Base-by-base conservation (phyloP, 371 early-diverging fungal genomes). In the Basidiobolus meristosporus region DNA sequence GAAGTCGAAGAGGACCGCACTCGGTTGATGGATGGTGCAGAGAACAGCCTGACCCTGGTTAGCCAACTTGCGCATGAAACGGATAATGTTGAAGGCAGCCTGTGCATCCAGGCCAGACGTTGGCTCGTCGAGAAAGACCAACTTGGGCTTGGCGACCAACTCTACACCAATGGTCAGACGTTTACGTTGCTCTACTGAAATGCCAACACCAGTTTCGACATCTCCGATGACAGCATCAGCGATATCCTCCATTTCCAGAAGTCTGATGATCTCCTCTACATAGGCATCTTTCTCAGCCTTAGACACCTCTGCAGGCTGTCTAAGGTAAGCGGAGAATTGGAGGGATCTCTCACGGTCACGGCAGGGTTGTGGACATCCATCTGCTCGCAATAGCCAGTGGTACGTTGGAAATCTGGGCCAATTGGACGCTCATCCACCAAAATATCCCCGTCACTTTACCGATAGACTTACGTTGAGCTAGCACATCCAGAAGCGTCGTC, bases 11-110 rank as follows among this genome's bases (percentile, higher is more conserved):
- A 88, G 63, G 40, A 74, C 57, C 19, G 81, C 70, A 1, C 77
- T 74, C 21, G 89, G 89, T 52, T 85, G 89, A 56, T 88, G 89
- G 40, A 86, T 85, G 9, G 88, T 81, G 60, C 81, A 81, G 12
- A 76, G 52, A 18, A 75, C 60, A 5, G 73, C 67, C 54, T 69
- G 70, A 18, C 77, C 75, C 18, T 64, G 63, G 39, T 63, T 66
- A 19, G 82, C 70, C 44, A 84, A 59, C 36, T 76, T 73, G 50
- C 71, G 70, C 44, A 83, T 65, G 48, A 81, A 62, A 21, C 71
- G 60, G 36, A 82, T 57, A 46, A 87, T 75, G 56, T 78, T 77
- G 56, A 70, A 69, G 3, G 82, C 70, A 9, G 56, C 51, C 36
- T 71, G 67, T 11, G 68, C 66, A 52, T 80, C 65, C 3, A 69